phyloP scores from a whole-genome alignment of 2,329 filamentous ascomycete genomes.

The Botrytis medusae region DNA sequence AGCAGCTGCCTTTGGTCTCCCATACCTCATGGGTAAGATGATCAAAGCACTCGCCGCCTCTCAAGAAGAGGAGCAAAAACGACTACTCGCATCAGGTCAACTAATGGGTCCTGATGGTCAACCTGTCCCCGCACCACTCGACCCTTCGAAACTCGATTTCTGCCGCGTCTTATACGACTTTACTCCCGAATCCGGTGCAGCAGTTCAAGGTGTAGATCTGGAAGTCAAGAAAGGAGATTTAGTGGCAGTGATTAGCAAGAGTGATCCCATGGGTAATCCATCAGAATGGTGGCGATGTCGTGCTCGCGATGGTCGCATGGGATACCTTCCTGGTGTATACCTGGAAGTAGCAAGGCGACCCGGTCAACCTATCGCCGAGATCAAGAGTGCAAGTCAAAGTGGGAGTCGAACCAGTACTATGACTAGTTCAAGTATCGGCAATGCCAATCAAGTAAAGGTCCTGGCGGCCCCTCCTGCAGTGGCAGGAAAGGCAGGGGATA shows the following conservation, averaged over 20 bases:
- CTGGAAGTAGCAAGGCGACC: slow-evolving; percentile 69
- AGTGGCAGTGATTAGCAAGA: slow-evolving; percentile 89
- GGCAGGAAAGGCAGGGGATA: slow-evolving; percentile 61
- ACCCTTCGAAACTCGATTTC: slow-evolving; percentile 92
- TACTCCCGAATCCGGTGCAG: slow-evolving; percentile 69
- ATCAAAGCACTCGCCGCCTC: slow-evolving; percentile 81
- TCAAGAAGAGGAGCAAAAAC: slow-evolving; percentile 78
- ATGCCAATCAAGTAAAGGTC: slow-evolving; percentile 14
- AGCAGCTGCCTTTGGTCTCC: slow-evolving; percentile 88
- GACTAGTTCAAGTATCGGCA: slow-evolving; percentile 37
- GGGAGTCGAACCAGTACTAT: slow-evolving; percentile 44
- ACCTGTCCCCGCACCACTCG: slow-evolving; percentile 56
- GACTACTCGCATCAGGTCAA: slow-evolving; percentile 53
- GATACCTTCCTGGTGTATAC: slow-evolving; percentile 89
- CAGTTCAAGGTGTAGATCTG: slow-evolving; percentile 74
- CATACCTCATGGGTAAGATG: slow-evolving; percentile 95
- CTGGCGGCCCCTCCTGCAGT: slow-evolving; percentile 48
- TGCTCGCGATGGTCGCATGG: slow-evolving; percentile 82
- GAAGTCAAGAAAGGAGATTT: slow-evolving; percentile 93
- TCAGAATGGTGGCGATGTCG: slow-evolving; percentile 98
- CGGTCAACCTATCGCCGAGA: slow-evolving; percentile 42
- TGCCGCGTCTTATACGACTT: slow-evolving; percentile 95
- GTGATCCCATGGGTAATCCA: slow-evolving; percentile 84
- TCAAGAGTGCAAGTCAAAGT: slow-evolving; percentile 45
- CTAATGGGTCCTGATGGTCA: slow-evolving; percentile 51